Evolutionary conservation across 2,329 filamentous ascomycete species (phyloP), one percentile per base, ranked within the genome.

Genomic region (Helotiales sp.): DNA sequence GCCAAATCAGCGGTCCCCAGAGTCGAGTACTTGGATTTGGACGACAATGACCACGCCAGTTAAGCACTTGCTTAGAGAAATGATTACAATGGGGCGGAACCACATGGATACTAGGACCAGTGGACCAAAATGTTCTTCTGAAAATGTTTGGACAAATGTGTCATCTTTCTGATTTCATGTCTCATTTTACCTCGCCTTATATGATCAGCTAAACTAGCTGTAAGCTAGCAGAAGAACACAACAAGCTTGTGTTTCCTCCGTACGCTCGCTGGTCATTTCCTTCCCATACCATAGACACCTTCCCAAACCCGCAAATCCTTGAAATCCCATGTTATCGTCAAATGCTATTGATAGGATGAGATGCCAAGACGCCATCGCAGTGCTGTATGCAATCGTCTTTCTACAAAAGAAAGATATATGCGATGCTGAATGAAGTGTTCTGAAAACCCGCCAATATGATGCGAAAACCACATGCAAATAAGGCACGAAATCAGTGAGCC

Each of bases 401-500:
- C 42, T 13, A 27, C 4, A 17, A 36, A 51, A 22, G n/a, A 44
- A 50, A 58, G 46, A 52, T 42, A 55, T 58, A 40, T 40, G 17
- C 17, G 24, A 40, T 40, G 36, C 36, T 40, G 36, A 42, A 51
- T 24, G n/a, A 36, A 46, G 57, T 24, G 44, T 52, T 51, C 27
- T 49, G 49, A 54, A 54, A 48, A 48, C 52, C 58, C 27, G 57
- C 49, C 30, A 54, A 56, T 49, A 58, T 52, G 54, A 62, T 60
- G 48, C 57, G 52, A 60, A 30, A 57, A 55, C 58, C 55, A 63
- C 58, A 60, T 63, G 64, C 62, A 66, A 64, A 62, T 59, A 57
- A 67, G 66, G 61, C 61, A 58, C 59, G 42, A 60, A 67, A 64
- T 60, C 54, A 59, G 57, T 54, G 57, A 64, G 57, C 60, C 62